A percentile compares a stretch with the other conserved stretches of the same genome.
phyloP scores from a whole-genome alignment of 768 basidiomycete genomes.

The Podaxis sp. region DNA sequence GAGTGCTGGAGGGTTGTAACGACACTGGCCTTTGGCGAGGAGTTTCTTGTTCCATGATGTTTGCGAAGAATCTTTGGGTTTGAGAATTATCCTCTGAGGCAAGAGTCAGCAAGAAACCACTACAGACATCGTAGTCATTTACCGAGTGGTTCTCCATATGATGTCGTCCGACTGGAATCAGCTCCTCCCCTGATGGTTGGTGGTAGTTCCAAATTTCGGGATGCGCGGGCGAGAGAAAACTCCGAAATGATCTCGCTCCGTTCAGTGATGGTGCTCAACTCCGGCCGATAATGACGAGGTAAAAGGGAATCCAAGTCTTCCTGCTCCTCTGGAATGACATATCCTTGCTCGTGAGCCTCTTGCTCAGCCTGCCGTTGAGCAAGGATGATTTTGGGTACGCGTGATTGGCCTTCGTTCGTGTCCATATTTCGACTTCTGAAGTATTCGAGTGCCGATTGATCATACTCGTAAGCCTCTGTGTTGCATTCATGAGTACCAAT shows the following conservation, averaged over 20 bases:
- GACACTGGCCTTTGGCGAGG: not conserved
- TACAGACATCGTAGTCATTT: constrained; percentile 16
- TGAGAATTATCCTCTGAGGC: constrained; percentile 6
- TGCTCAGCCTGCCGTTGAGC: constrained; percentile 46
- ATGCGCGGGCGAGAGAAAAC: constrained; percentile 44
- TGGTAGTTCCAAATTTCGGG: constrained; percentile 20
- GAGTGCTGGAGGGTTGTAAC: not conserved
- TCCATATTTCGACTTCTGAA: constrained; percentile 19
- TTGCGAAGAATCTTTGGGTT: constrained; percentile 4
- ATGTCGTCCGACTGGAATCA: constrained; percentile 44
- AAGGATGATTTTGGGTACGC: constrained; percentile 55
- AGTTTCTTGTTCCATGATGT: constrained; percentile 3
- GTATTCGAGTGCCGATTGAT: constrained; percentile 15
- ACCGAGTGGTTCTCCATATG: constrained; percentile 65
- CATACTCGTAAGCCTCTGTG: constrained; percentile 15
- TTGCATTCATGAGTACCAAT: constrained; percentile 1
- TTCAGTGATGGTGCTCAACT: constrained; percentile 66
- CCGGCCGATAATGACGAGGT: constrained; percentile 23
- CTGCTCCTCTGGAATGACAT: constrained; percentile 20
- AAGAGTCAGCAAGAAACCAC: not conserved
- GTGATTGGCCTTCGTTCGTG: constrained; percentile 32
- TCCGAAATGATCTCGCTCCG: constrained; percentile 61
- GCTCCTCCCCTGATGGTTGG: constrained; percentile 5
- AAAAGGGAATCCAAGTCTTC: constrained; percentile 16
- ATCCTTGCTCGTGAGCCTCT: constrained; percentile 23